phyloP scores from a whole-genome alignment of 2,329 filamentous ascomycete species.

The Orbilia quercus region DNA sequence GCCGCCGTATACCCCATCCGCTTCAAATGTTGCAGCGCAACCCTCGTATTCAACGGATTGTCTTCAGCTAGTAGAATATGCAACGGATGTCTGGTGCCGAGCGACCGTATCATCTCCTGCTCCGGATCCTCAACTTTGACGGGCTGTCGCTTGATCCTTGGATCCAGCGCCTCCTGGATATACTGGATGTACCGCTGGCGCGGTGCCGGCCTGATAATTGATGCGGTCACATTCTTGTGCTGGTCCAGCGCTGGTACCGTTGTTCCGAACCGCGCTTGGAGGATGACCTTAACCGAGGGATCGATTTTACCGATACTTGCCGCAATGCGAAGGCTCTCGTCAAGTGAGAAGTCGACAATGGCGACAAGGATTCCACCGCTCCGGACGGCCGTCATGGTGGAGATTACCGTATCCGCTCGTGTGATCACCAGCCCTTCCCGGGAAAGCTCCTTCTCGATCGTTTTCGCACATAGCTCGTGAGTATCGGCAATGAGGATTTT shows the following conservation, averaged over 20 bases:
- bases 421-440: constrained; percentile 59
- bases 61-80: constrained; percentile 96
- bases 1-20: constrained; percentile 94
- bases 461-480: constrained; percentile 60
- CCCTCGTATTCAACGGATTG: constrained; percentile 93
- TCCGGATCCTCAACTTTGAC: constrained; percentile 58
- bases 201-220: constrained; percentile 59
- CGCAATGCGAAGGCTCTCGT: constrained; percentile 58
- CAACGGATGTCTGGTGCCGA: constrained; percentile 68
- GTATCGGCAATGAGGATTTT: constrained; percentile 60
- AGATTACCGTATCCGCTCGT: constrained; percentile 57
- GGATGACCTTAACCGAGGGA: constrained; percentile 58
- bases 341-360: constrained; percentile 59
- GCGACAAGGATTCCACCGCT: constrained; percentile 58
- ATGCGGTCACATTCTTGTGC: constrained; percentile 58
- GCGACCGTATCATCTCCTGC: constrained; percentile 59
- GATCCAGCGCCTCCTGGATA: constrained; percentile 59
- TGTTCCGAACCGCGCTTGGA: constrained; percentile 60
- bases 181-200: constrained; percentile 59
- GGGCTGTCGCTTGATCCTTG: constrained; percentile 49
- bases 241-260: constrained; percentile 57
- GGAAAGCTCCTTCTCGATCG: constrained; percentile 59
- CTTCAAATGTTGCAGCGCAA: constrained; percentile 95
- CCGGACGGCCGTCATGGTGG: constrained; percentile 57
- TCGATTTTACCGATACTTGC: constrained; percentile 59